A percentile compares a stretch with the other conserved stretches of the same genome.
These are phyloP conservation scores for Diplodia seriata DNA, from an alignment of 2,329 filamentous ascomycete genomes.

Conservation along the genomic window DNA sequence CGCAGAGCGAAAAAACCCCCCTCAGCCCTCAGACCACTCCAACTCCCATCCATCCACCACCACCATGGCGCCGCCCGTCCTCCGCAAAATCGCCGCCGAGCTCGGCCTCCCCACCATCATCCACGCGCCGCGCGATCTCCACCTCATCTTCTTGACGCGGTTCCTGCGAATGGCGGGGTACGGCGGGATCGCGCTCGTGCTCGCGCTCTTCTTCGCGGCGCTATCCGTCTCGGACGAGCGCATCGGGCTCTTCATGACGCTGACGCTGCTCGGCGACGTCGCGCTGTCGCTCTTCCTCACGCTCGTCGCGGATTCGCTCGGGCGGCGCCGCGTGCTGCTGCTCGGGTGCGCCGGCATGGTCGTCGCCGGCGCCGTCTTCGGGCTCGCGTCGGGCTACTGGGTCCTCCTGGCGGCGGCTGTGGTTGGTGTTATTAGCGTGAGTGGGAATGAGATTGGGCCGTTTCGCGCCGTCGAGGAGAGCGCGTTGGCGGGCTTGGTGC, in stretches of 20 bases:
- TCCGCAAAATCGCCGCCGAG: not conserved
- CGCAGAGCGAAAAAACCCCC: no score
- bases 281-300: constrained; percentile 47
- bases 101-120: constrained; percentile 44
- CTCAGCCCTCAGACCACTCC: not conserved
- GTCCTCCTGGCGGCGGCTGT: constrained; percentile 46
- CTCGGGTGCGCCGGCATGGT: constrained; percentile 47
- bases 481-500: constrained; percentile 46
- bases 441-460: constrained; percentile 51
- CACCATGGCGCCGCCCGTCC: not conserved
- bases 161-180: constrained; percentile 48
- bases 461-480: constrained; percentile 51
- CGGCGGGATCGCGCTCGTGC: constrained; percentile 46
- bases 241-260: constrained; percentile 51
- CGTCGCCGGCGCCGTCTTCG: constrained; percentile 46
- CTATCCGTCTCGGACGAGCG: constrained; percentile 46
- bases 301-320: constrained; percentile 46
- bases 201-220: constrained; percentile 47
- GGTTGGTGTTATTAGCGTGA: constrained; percentile 49
- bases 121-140: constrained; percentile 46
- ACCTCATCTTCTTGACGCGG: constrained; percentile 47
- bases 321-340: constrained; percentile 44
- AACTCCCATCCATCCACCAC: not conserved
- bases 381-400: constrained; percentile 42
- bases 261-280: constrained; percentile 50